A percentile compares a stretch with the other conserved stretches of the same genome.
These are phyloP conservation scores for Closterium sp. DNA, from an alignment of 139 green algal genomes.

Conservation along the genomic window DNA sequence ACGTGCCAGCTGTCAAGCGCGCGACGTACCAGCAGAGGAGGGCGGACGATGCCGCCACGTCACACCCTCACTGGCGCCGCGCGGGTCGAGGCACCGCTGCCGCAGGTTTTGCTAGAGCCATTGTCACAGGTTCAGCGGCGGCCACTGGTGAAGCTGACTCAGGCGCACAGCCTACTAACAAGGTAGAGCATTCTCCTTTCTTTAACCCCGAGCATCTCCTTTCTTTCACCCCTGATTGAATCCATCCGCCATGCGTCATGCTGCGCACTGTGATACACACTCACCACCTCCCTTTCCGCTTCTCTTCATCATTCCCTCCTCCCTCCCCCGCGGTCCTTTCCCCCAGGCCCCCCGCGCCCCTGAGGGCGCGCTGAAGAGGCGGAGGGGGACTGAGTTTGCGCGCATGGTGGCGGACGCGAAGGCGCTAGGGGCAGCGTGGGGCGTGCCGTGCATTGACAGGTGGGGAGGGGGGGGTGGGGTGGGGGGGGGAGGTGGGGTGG, in stretches of 20 bases:
- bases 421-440: neutral
- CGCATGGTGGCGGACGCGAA: slow-evolving; percentile 20
- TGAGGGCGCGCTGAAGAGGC: neutral
- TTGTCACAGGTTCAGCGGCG: neutral
- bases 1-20: slow-evolving; percentile 28
- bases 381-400: slow-evolving; percentile 8
- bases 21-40: slow-evolving; percentile 15
- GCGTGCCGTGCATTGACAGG: slow-evolving; percentile 3
- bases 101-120: neutral
- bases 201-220: too few species aligned
- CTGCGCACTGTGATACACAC: neutral
- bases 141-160: neutral
- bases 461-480: neutral
- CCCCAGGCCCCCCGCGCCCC: neutral
- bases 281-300: neutral
- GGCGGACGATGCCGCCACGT: neutral
- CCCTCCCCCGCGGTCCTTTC: neutral
- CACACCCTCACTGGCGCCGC: neutral
- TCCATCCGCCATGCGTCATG: neutral
- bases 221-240: too few species aligned
- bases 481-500: neutral
- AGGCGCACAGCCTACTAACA: neutral
- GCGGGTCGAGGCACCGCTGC: neutral
- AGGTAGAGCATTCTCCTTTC: neutral
- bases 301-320: neutral